Evolutionary conservation across 768 basidiomycete genomes (phyloP).

Genomic region (Pisolithus sp.): DNA sequence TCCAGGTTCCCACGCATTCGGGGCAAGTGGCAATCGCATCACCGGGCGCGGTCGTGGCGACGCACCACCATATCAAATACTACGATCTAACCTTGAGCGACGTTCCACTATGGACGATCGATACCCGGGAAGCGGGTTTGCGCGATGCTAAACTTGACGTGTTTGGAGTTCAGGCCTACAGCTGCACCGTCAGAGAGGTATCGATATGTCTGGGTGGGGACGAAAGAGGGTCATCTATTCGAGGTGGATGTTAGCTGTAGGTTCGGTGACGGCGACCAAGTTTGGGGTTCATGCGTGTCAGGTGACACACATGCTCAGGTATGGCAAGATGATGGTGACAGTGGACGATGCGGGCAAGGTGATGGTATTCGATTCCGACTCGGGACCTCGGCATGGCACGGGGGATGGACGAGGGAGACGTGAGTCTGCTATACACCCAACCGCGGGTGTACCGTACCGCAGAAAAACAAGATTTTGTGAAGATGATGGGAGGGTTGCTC

Average conservation of each 20-base stretch:
- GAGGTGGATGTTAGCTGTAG: constrained; percentile 73
- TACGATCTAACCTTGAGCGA: constrained; percentile 52
- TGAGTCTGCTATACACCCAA: constrained; percentile 41
- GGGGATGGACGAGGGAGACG: constrained; percentile 23
- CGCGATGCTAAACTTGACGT: constrained; percentile 70
- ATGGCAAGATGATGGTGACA: constrained; percentile 64
- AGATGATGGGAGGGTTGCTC: constrained; percentile 65
- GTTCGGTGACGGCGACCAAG: constrained; percentile 50
- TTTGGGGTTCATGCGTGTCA: constrained; percentile 57
- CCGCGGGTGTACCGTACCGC: constrained; percentile 61
- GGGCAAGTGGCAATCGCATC: constrained; percentile 55
- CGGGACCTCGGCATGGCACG: constrained; percentile 29
- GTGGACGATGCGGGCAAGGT: constrained; percentile 84
- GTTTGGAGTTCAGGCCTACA: constrained; percentile 70
- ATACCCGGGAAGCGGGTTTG: constrained; percentile 54
- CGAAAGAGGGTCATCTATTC: constrained; percentile 82
- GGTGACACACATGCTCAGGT: constrained; percentile 69
- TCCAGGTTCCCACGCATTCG: constrained; percentile 49
- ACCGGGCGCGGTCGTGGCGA: constrained; percentile 50
- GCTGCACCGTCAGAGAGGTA: constrained; percentile 44
- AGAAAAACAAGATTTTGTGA: constrained; percentile 79
- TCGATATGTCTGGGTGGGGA: constrained; percentile 75
- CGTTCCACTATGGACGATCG: constrained; percentile 41
- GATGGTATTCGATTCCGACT: constrained; percentile 61
- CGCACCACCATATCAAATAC: constrained; percentile 52